Base-by-base conservation (phyloP, 345 rosid genomes). In the Erysimum cheiranthoides region DNA sequence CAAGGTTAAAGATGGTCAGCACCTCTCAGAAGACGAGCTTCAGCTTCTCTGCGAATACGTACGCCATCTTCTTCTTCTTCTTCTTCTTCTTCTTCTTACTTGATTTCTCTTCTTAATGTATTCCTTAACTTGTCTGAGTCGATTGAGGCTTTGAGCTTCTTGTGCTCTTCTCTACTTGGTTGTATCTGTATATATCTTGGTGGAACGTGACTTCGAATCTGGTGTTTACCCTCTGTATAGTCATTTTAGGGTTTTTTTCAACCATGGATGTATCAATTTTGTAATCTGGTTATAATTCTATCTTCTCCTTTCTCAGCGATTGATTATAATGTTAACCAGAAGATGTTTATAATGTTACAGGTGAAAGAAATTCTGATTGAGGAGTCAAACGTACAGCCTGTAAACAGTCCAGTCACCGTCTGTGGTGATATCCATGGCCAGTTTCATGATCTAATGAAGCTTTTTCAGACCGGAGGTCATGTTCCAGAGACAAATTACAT, bases 381-480 rank as follows among this genome's bases (percentile, higher is more conserved):
- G 86, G 97, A 93, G 82, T 96, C 99, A 25, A 96, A 93, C 77
- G 98, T 96, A 60, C 99, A 96, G 75, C 99, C 99, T 57, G 96
- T 96, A 45, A 96, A 96, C 88, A 93, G 99, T 84, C 99, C 96
- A 8, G 99, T 96, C 61, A 96, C 98, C 5, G 98, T 96, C 54
- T 93, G 98, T 71, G 98, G 98, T 82, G 99, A 96, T 75, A 96
- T 96, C 65, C 99, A 96, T 77, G 98, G 98, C 65, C 98, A 96
- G 84, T 96, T 93, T 84, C 99, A 96, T 81, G 99, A 96, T 82
- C 86, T 96, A 0, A 96, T 96, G 92, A 96, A 96, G 79, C 98
- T 93, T 84, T 96, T 95, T 77, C 94, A 91, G 81, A 93, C 99
- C 11, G 98, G 97, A 14, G 99, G 97, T 71, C 96, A 93, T 79